phyloP scores from a whole-genome alignment of 306 rosid species.

The Gastrolobium villosum region DNA sequence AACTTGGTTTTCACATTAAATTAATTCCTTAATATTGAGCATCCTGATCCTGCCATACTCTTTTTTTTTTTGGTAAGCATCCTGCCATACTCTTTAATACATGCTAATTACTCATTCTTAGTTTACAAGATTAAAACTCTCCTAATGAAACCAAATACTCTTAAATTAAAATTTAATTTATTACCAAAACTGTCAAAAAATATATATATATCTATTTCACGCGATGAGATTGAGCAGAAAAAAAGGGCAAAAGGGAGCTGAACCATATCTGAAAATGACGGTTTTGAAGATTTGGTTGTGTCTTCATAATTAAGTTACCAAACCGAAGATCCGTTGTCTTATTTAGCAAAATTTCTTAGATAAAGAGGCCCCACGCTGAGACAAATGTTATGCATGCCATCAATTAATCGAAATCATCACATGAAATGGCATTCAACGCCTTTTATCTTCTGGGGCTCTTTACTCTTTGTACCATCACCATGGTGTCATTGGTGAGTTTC shows the following conservation, averaged over 20 bases:
- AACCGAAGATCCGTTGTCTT: too few relatives aligned
- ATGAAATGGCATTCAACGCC: constrained; percentile 38
- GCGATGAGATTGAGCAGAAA: not conserved
- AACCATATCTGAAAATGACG: not conserved
- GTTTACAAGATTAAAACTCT: constrained; percentile 1
- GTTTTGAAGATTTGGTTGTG: too few relatives aligned
- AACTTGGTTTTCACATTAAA: too few relatives aligned
- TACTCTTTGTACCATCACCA: not conserved
- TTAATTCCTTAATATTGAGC: not conserved
- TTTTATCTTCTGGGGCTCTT: not conserved
- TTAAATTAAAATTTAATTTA: not conserved
- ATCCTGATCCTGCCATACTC: too few relatives aligned
- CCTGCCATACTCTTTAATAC: not conserved
- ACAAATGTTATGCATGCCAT: not conserved
- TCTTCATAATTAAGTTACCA: too few relatives aligned
- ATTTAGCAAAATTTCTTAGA: too few relatives aligned
- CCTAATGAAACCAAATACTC: not conserved
- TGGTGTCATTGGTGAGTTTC: not conserved
- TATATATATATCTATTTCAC: too few relatives aligned
- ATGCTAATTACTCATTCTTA: too few relatives aligned
- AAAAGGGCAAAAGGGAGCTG: not conserved
- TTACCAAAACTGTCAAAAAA: not conserved
- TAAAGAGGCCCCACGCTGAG: too few relatives aligned
- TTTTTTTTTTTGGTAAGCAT: too few relatives aligned
- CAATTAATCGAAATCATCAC: not conserved